phyloP scores from a whole-genome alignment of 2,329 filamentous ascomycete species.

The Sphaerulina populicola region DNA sequence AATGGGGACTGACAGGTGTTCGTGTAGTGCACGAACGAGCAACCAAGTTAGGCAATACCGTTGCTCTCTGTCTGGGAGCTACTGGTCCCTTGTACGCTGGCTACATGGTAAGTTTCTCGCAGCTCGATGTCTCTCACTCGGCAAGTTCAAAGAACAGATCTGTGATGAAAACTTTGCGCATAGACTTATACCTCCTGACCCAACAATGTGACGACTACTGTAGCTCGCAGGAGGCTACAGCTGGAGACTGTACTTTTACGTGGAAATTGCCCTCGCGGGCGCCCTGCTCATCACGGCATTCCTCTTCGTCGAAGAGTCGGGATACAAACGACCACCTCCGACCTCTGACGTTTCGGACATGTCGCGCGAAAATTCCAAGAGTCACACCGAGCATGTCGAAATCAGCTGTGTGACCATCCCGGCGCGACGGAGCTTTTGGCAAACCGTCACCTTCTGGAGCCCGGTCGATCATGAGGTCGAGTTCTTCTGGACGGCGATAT shows the following conservation, averaged over 20 bases:
- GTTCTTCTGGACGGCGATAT: conserved; percentile 33
- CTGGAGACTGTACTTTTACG: conserved; percentile 55
- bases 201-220: no score
- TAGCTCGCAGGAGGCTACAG: conserved; percentile 45
- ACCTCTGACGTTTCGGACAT: background rate
- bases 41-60: conserved; percentile 50
- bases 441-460: conserved; percentile 29
- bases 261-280: conserved; percentile 48
- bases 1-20: conserved; percentile 10
- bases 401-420: conserved; percentile 21
- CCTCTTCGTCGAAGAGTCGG: conserved; percentile 54
- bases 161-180: no score
- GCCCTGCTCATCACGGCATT: conserved; percentile 43
- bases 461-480: conserved; percentile 30
- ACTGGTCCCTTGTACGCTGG: conserved; percentile 52
- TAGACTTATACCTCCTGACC: no score
- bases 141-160: no score
- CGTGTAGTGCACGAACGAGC: conserved; percentile 37
- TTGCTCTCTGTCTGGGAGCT: conserved; percentile 49
- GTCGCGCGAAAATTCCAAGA: conserved; percentile 12
- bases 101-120: conserved; percentile 41
- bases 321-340: conserved; percentile 37
- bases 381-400: conserved; percentile 21
- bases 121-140: no score
- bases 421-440: conserved; percentile 24